A percentile compares a stretch with the other conserved stretches of the same genome.
These are phyloP conservation scores for Trichoderma afroharzianum DNA, from an alignment of 2,329 filamentous ascomycete species.

Conservation along the genomic window DNA sequence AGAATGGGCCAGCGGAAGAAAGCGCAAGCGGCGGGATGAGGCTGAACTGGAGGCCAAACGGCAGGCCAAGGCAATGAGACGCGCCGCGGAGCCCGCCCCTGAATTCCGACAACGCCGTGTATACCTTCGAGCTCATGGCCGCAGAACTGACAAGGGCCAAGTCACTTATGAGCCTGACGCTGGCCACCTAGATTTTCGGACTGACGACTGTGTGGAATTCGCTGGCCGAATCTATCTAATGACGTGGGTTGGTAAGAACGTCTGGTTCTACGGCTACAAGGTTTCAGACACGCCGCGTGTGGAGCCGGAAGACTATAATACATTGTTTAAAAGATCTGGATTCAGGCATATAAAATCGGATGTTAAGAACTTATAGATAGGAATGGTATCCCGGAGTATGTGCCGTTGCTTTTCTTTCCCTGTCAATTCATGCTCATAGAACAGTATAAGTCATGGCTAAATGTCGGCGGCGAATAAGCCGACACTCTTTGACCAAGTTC, in stretches of 20 bases:
- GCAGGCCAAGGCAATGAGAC: too few relatives aligned
- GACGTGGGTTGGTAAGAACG: background rate
- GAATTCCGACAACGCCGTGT: background rate
- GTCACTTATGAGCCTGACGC: background rate
- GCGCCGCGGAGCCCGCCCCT: too few relatives aligned
- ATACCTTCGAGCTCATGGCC: background rate
- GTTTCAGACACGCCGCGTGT: background rate
- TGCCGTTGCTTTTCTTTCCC: background rate
- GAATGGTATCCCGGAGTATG: background rate
- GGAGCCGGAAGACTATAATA: background rate
- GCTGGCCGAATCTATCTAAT: background rate
- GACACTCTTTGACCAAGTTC: background rate
- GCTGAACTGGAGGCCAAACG: too few relatives aligned
- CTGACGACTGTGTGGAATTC: background rate
- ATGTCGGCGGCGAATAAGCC: background rate
- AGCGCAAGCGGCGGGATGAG: background rate
- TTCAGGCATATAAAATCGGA: background rate
- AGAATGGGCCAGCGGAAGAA: background rate
- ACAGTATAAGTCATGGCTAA: background rate
- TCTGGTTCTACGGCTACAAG: conserved; percentile 1
- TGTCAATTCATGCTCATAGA: background rate
- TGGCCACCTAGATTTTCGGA: background rate
- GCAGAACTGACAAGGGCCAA: background rate
- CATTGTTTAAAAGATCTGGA: background rate
- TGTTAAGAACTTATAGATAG: background rate